A percentile compares a stretch with the other conserved stretches of the same genome.
phyloP scores from a whole-genome alignment of 257 asterid genomes.

The Lavandula angustifolia region DNA sequence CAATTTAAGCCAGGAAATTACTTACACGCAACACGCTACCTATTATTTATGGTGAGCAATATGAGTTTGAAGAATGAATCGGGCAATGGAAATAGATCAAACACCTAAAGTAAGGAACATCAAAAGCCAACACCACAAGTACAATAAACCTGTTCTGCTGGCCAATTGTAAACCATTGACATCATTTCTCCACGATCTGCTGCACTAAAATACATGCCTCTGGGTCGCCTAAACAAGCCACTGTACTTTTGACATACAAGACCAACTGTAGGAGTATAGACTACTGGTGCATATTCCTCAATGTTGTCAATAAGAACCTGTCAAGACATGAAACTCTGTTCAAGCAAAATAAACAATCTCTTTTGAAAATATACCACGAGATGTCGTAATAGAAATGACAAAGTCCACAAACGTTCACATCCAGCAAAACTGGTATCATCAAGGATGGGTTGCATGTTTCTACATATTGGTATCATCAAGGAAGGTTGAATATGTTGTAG shows the following conservation, averaged over 20 bases:
- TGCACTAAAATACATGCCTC: slow-evolving; percentile 99
- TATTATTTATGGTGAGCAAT: slow-evolving; percentile 10
- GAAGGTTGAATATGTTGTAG: slow-evolving; percentile 5
- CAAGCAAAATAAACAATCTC: neutral
- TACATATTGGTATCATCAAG: slow-evolving; percentile 17
- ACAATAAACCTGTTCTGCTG: slow-evolving; percentile 87
- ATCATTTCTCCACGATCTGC: slow-evolving; percentile 99
- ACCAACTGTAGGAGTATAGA: slow-evolving; percentile 98
- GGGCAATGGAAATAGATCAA: slow-evolving; percentile 21
- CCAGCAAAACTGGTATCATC: slow-evolving; percentile 13
- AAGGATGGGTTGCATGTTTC: slow-evolving; percentile 14
- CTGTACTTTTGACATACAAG: slow-evolving; percentile 97
- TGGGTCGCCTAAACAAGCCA: slow-evolving; percentile 95
- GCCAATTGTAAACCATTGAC: slow-evolving; percentile 99
- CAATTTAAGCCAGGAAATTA: slow-evolving; percentile 15
- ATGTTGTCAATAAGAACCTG: slow-evolving; percentile 92
- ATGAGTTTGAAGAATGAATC: slow-evolving; percentile 21
- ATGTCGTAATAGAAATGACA: slow-evolving; percentile 12
- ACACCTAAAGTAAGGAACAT: slow-evolving; percentile 19
- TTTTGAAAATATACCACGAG: slow-evolving; percentile 12
- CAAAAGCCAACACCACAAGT: slow-evolving; percentile 17
- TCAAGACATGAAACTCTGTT: slow-evolving; percentile 21
- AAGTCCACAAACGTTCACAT: neutral
- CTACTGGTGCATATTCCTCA: slow-evolving; percentile 97
- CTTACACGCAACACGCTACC: slow-evolving; percentile 14